Conservation (phyloP, 768 basidiomycete genomes). For the Trametes punicea region DNA sequence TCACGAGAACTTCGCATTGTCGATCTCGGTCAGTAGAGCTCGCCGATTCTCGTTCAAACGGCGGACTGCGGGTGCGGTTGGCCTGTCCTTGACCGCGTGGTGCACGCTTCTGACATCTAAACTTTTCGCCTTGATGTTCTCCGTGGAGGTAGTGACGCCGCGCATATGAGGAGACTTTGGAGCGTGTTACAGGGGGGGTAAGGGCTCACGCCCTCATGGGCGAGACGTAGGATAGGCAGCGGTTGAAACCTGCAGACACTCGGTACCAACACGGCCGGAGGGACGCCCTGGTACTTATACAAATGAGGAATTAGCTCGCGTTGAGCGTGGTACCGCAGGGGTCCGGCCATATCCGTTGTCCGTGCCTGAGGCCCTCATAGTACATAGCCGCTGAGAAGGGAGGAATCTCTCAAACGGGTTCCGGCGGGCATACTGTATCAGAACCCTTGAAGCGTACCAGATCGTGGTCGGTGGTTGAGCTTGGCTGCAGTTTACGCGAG, state of each 20-base stretch:
- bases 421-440: constrained; percentile 3
- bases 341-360: background rate
- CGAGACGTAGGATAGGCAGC: background rate
- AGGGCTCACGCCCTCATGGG: constrained; percentile 6
- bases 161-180: background rate
- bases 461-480: background rate
- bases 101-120: constrained; percentile 1
- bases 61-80: background rate
- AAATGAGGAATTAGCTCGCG: background rate
- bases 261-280: background rate
- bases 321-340: background rate
- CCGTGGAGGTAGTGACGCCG: background rate
- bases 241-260: background rate
- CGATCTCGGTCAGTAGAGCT: constrained; percentile 47
- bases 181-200: background rate
- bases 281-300: constrained; percentile 10
- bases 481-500: background rate
- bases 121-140: background rate
- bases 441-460: background rate
- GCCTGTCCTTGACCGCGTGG: background rate
- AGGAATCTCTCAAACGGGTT: constrained; percentile 1
- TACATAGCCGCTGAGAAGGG: background rate
- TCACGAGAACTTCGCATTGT: constrained; percentile 47
- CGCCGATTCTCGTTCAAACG: constrained; percentile 36
- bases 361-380: background rate